Percentiles rank a stretch among this genome's conserved stretches.
These are phyloP conservation scores for Aspergillus campestris DNA, from an alignment of 495 filamentous ascomycete species.

Conservation along the genomic window DNA sequence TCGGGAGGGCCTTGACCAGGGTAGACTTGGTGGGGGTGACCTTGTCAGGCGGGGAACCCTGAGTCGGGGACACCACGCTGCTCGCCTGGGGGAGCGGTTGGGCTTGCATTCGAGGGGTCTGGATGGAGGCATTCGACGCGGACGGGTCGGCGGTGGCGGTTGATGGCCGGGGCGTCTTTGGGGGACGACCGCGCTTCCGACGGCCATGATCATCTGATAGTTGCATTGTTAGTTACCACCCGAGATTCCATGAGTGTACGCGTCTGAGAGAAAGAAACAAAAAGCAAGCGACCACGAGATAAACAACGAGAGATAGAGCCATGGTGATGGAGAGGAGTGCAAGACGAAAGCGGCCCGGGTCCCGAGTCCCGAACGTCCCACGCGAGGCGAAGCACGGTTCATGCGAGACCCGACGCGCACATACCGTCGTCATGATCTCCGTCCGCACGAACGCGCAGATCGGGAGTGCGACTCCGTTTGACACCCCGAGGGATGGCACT, in stretches of 20 bases:
- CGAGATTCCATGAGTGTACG: background rate
- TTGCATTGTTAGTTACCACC: slow-evolving; percentile 5
- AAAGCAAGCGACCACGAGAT: slow-evolving; percentile 1
- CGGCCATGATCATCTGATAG: slow-evolving; percentile 63
- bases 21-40: slow-evolving; percentile 76
- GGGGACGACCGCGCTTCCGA: slow-evolving; percentile 80
- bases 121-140: slow-evolving; percentile 45
- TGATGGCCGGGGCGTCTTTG: slow-evolving; percentile 53
- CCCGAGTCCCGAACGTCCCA: background rate
- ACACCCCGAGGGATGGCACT: slow-evolving; percentile 62
- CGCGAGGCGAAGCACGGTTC: slow-evolving; percentile 4
- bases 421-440: slow-evolving; percentile 76
- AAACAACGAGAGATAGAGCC: slow-evolving; percentile 4
- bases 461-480: slow-evolving; percentile 91
- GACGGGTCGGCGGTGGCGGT: slow-evolving; percentile 36
- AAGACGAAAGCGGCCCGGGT: slow-evolving; percentile 6
- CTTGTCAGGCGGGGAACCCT: slow-evolving; percentile 72
- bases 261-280: background rate
- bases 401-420: slow-evolving; percentile 34
- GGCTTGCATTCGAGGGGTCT: slow-evolving; percentile 73
- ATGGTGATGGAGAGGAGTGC: slow-evolving; percentile 5
- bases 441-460: slow-evolving; percentile 52
- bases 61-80: slow-evolving; percentile 47
- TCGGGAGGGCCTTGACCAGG: slow-evolving; percentile 89
- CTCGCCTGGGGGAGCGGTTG: slow-evolving; percentile 48